Evolutionary conservation across 2,329 filamentous ascomycete species (phyloP), one percentile per base, ranked within the genome.

Genomic region (Paracamarosporium sp.): DNA sequence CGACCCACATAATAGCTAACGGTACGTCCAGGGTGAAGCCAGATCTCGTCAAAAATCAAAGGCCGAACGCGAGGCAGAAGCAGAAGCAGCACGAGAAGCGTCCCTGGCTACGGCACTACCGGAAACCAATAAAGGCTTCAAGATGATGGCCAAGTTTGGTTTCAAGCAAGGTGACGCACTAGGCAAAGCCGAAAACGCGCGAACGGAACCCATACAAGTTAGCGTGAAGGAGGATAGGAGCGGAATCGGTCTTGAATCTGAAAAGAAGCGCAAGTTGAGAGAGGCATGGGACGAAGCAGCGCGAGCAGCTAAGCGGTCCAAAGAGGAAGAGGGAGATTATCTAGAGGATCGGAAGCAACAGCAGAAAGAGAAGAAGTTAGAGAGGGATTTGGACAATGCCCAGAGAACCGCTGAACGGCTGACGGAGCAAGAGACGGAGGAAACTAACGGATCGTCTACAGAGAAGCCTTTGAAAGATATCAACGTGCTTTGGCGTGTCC

Each of bases 61-160:
- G 78, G 87, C 88, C 24, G 90, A 97, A 77, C 85, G 89, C 38
- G 90, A 88, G n/a, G 88, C 86, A 48, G 88, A 92, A 64, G 92
- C 90, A 67, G 86, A 85, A 8, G 84, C 83, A 40, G 86, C 86
- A 15, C 89, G 92, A 51, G 91, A 97, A 74, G 86, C 84, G 35
- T 92, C 91, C 0, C 85, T 97, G 25, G 84, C 88, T 4, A 90
- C 90, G 5, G 82, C 95, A 47, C 81, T 97, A 6, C 85, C 88
- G 20, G 79, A 84, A 15, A 83, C 86, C 48, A 96, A 89, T 79
- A 98, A 97, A 73, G 95, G 94, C 1, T 87, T 96, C 60, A 88
- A 91, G 63, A 97, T 99, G 92, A 97, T 99, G 93, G 90, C 92
- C 22, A 94, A 92, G 77, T 91, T 99, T 83, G 95, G 95, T 0